Conservation (phyloP, 139 green algal genomes). For the Pseudopediastrum boryanum region DNA sequence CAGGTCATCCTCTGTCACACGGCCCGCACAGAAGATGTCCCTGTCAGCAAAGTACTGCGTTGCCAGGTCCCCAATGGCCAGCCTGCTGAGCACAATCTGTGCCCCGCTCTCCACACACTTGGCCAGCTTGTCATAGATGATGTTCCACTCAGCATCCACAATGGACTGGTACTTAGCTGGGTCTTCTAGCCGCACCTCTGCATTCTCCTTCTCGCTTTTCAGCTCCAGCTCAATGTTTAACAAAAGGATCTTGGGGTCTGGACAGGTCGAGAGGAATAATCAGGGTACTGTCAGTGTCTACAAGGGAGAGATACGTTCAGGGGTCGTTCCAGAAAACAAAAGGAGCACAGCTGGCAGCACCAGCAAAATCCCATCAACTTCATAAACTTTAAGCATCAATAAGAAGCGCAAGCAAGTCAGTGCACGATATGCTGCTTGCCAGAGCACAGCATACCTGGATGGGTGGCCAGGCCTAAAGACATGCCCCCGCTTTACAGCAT, state of each 20-base stretch:
- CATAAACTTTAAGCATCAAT: too few species aligned
- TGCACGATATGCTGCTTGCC: too few species aligned
- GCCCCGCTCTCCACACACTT: conserved; percentile 68
- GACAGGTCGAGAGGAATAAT: too few species aligned
- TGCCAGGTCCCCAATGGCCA: conserved; percentile 86
- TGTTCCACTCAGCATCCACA: conserved; percentile 93
- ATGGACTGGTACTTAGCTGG: conserved; percentile 91
- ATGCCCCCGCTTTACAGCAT: too few species aligned
- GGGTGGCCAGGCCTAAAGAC: too few species aligned
- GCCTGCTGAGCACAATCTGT: conserved; percentile 24
- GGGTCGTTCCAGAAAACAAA: too few species aligned
- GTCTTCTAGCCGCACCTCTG: conserved; percentile 93
- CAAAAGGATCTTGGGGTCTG: conserved; percentile 92
- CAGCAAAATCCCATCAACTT: too few species aligned
- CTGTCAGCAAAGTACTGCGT: conserved; percentile 99
- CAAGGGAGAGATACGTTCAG: too few species aligned
- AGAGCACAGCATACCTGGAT: too few species aligned
- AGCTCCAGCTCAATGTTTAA: conserved; percentile 99
- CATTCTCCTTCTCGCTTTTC: conserved; percentile 98
- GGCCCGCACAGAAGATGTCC: conserved; percentile 96
- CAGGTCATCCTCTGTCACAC: conserved; percentile 88
- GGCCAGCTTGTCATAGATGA: conserved; percentile 99
- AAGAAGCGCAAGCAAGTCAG: too few species aligned
- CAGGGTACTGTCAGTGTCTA: too few species aligned
- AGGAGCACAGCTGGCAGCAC: too few species aligned